These are phyloP conservation scores for Emmonsia crescens DNA, from an alignment of 2,329 filamentous ascomycete species.

Conservation along the genomic window DNA sequence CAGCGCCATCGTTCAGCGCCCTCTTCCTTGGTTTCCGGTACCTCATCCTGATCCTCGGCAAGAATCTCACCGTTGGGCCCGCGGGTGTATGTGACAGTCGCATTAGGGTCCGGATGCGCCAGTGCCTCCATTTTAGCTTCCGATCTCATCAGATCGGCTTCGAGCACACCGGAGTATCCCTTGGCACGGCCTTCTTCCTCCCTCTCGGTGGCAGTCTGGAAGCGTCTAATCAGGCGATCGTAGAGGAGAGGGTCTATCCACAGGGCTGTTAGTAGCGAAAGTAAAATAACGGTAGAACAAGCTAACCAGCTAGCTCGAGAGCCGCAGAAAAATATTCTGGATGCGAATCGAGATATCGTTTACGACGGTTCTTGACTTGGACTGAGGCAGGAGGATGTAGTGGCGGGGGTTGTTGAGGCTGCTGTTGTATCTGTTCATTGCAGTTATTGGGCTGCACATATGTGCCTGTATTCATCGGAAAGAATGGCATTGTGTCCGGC, in stretches of 20 bases:
- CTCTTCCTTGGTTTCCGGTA: conserved; percentile 51
- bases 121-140: conserved; percentile 63
- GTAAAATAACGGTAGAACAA: conserved; percentile 15
- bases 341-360: conserved; percentile 62
- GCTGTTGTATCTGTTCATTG: conserved; percentile 6
- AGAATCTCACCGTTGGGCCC: conserved; percentile 46
- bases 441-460: conserved; percentile 8
- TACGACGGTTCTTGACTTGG: conserved; percentile 61
- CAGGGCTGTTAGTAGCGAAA: background rate
- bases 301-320: conserved; percentile 51
- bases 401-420: conserved; percentile 3
- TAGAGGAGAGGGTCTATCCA: conserved; percentile 64
- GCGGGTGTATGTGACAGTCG: conserved; percentile 40
- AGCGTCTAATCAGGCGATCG: conserved; percentile 65
- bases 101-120: conserved; percentile 41
- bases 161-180: conserved; percentile 67
- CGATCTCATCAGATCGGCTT: conserved; percentile 64
- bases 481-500: conserved; percentile 24
- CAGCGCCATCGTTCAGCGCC: conserved; percentile 58
- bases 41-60: conserved; percentile 48
- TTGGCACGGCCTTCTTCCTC: conserved; percentile 61
- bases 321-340: conserved; percentile 59
- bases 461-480: conserved; percentile 25
- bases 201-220: conserved; percentile 62
- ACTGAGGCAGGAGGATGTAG: conserved; percentile 34